Evolutionary conservation across 2,329 filamentous ascomycete genomes (phyloP), one percentile per base, ranked within the genome.

Genomic region (Botryotinia narcissicola): DNA sequence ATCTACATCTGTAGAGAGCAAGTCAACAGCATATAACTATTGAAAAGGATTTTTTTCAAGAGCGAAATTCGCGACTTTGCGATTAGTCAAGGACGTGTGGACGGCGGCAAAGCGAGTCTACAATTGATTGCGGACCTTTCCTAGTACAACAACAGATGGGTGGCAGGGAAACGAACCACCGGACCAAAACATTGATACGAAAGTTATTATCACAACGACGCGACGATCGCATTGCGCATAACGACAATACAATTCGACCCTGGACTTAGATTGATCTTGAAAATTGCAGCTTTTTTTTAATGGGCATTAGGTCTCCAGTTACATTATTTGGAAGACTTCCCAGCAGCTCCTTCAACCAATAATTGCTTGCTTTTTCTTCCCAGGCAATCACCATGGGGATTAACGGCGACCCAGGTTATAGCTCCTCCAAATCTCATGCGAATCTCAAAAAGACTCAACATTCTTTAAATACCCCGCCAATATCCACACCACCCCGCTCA

Each of bases 401-500:
- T 63, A 78, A 68, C 72, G 79, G 80, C 59, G 79, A 80, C 61
- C 46, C 72, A 14, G 42, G 42, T 20, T 73, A 73, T 69, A 75
- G 70, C 74, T 78, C 79, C 51, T 64, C 70, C n/a, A 77, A 76
- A 29, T 74, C 78, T 61, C 75, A 76, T 54, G 71, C 75, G 59
- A 75, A 78, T 72, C 76, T 78, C 48, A 76, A 69, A 61, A 78
- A 78, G 51, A 73, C 76, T 40, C 72, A 76, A 64, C 77, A 77
- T 75, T 69, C 77, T 42, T 67, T 79, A 40, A 79, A 78, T 73
- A 80, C 78, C 60, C 78, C 79, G 32, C 77, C 77, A 71, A 77
- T 80, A 61, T 75, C 73, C 32, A 79, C 79, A 60, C 77, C 80
- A 79, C 79, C 79, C 75, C 79, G 78, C 77, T 77, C 76, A 62